phyloP scores from a whole-genome alignment of 2,329 filamentous ascomycete genomes.

The Seiridium cupressi region DNA sequence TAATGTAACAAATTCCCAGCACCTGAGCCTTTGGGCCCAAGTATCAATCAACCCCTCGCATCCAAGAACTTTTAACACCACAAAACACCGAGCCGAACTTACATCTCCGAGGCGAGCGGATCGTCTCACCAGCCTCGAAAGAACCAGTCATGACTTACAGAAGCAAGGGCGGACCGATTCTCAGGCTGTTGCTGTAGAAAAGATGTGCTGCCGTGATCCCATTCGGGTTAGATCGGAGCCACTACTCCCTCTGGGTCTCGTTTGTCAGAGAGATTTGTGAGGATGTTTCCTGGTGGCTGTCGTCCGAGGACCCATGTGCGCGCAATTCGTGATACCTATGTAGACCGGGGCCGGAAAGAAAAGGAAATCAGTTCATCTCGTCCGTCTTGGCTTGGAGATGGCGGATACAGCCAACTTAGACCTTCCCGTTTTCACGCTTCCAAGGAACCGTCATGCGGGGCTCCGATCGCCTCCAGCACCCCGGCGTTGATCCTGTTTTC shows the following conservation, averaged over 20 bases:
- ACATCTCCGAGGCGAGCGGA: neutral
- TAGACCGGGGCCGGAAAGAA: neutral
- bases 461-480: constrained; percentile 9
- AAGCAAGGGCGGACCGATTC: no score
- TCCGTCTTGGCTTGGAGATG: neutral
- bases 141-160: no score
- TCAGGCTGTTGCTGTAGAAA: no score
- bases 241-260: no score
- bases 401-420: neutral
- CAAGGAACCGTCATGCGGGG: constrained; percentile 4
- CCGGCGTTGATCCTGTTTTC: constrained; percentile 6
- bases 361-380: neutral
- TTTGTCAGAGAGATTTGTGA: no score
- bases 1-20: no score
- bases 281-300: no score
- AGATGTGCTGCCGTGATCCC: no score
- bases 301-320: no score
- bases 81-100: neutral
- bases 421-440: neutral
- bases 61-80: neutral
- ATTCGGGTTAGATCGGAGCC: no score
- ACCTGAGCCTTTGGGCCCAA: no score
- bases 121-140: neutral
- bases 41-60: neutral
- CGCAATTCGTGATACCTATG: no score